Evolutionary conservation across 2,329 filamentous ascomycete genomes (phyloP).

Genomic region (Dothidotthia symphoricarpi): DNA sequence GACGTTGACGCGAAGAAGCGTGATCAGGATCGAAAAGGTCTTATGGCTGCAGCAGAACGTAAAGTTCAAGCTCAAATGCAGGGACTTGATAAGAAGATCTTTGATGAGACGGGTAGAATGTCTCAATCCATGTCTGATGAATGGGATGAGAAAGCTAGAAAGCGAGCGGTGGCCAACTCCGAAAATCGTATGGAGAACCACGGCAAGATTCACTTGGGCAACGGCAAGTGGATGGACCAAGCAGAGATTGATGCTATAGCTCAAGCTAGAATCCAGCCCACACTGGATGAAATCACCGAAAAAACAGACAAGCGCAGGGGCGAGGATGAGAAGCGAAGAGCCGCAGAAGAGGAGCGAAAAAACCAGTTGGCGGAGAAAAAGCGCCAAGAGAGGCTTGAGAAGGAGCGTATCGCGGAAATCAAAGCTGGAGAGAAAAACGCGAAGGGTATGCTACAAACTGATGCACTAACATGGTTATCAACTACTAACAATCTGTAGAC

Average conservation of each 20-base stretch:
- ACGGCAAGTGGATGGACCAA: conserved; percentile 75
- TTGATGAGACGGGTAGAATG: conserved; percentile 71
- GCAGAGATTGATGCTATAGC: conserved; percentile 79
- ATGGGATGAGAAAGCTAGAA: conserved; percentile 76
- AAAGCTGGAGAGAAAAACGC: conserved; percentile 49
- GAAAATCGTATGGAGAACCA: conserved; percentile 59
- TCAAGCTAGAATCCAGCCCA: conserved; percentile 71
- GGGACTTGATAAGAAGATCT: conserved; percentile 78
- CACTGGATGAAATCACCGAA: conserved; percentile 79
- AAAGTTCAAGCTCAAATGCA: conserved; percentile 80
- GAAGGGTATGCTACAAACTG: conserved; percentile 53
- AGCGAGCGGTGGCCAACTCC: conserved; percentile 65
- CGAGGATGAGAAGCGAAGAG: conserved; percentile 65
- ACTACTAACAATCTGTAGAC: conserved; percentile 43
- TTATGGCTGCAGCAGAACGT: conserved; percentile 76
- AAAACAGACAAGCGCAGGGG: conserved; percentile 72
- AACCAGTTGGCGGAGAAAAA: conserved; percentile 65
- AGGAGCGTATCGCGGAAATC: conserved; percentile 48
- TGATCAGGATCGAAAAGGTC: conserved; percentile 68
- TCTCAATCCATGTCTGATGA: conserved; percentile 67
- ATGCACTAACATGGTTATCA: not conserved
- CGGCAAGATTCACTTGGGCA: conserved; percentile 68
- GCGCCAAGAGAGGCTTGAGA: conserved; percentile 58
- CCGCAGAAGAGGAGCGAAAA: conserved; percentile 60
- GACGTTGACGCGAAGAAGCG: conserved; percentile 73